Percentiles rank a stretch among this genome's conserved stretches.
These are phyloP conservation scores for Thielaviopsis populi DNA, from an alignment of 2,329 filamentous ascomycete genomes.

Conservation along the genomic window DNA sequence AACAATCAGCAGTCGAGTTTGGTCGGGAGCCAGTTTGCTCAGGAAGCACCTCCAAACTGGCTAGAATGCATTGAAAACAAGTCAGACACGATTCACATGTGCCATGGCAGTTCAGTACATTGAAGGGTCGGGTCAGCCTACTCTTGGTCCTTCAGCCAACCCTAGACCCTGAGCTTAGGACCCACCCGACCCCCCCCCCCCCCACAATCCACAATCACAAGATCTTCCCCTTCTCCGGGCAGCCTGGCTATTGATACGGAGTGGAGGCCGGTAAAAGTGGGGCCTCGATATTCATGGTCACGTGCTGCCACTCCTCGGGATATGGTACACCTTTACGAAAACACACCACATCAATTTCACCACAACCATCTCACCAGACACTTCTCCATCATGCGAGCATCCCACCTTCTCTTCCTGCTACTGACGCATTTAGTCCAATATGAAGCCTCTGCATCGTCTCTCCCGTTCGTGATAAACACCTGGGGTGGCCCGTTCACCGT, in stretches of 20 bases:
- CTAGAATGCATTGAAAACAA: background rate
- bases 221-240: no score
- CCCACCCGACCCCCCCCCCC: no score
- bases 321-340: no score
- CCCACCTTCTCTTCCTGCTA: background rate
- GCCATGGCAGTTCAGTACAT: no score
- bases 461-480: conserved; percentile 40
- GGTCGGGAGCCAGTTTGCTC: background rate
- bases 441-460: background rate
- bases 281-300: no score
- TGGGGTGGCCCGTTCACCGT: conserved; percentile 38
- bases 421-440: background rate
- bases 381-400: background rate
- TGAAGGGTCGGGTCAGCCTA: background rate
- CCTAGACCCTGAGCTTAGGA: background rate
- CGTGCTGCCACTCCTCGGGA: no score
- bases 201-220: no score
- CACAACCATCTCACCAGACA: background rate
- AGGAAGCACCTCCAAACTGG: background rate
- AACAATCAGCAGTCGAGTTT: no score
- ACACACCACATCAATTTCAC: no score
- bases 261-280: no score
- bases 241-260: no score
- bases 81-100: background rate
- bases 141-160: background rate